Evolutionary conservation across 2,329 filamentous ascomycete genomes (phyloP).

Genomic region (Macrophomina pseudophaseolina): DNA sequence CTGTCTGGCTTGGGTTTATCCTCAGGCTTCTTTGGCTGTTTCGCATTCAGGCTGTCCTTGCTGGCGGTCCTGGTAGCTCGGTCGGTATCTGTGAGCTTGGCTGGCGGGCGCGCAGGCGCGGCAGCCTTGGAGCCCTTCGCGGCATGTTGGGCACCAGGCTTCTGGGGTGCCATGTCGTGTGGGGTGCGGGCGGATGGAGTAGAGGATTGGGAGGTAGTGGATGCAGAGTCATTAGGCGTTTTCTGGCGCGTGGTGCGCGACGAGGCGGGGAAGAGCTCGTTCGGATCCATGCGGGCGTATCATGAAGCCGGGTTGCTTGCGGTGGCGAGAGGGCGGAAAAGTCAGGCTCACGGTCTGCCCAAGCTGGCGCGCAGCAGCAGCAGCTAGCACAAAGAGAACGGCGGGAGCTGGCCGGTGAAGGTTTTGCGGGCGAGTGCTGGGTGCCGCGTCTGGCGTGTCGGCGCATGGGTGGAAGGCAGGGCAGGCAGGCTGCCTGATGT

Average conservation of each 20-base stretch:
- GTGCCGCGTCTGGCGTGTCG: conserved; percentile 1
- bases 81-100: conserved; percentile 39
- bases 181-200: conserved; percentile 1
- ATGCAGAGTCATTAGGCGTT: conserved; percentile 23
- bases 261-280: conserved; percentile 21
- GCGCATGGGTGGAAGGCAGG: not conserved
- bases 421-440: conserved; percentile 3
- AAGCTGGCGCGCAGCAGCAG: conserved; percentile 7
- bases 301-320: conserved; percentile 9
- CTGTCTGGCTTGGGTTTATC: conserved; percentile 39
- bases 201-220: conserved; percentile 8
- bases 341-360: conserved; percentile 7
- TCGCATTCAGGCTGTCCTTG: conserved; percentile 47
- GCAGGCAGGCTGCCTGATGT: not conserved
- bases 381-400: conserved; percentile 3
- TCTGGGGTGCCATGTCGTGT: conserved; percentile 23
- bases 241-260: conserved; percentile 27
- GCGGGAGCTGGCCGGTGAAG: not conserved
- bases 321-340: conserved; percentile 16
- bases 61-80: conserved; percentile 40
- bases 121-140: conserved; percentile 4
- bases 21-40: conserved; percentile 42
- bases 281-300: conserved; percentile 26
- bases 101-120: conserved; percentile 32
- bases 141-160: conserved; percentile 11